A percentile compares a stretch with the other conserved stretches of the same genome.
These are phyloP conservation scores for Nakazawaea wickerhamii DNA, from an alignment of 805 yeast genomes.

Conservation along the genomic window DNA sequence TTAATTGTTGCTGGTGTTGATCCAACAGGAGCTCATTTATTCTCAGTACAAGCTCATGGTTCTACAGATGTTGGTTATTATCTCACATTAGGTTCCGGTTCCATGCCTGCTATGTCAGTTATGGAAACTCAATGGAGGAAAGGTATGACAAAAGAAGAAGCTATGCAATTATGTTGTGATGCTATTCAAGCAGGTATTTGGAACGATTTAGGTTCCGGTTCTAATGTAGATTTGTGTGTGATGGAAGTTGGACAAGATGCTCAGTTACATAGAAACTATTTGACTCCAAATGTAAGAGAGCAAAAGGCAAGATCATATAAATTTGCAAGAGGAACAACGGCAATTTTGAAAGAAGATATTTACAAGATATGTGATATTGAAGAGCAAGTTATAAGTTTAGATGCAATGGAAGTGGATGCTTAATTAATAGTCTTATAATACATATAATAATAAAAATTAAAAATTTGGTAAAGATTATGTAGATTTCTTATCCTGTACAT, in stretches of 20 bases:
- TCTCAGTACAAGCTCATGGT: constrained; percentile 96
- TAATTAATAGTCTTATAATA: constrained; percentile 3
- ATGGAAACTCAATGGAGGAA: constrained; percentile 84
- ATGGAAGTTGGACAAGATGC: constrained; percentile 94
- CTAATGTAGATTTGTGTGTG: constrained; percentile 95
- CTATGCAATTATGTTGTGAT: constrained; percentile 83
- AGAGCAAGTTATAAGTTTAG: constrained; percentile 45
- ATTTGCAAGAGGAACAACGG: constrained; percentile 93
- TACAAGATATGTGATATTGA: constrained; percentile 63
- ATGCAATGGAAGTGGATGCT: constrained; percentile 45
- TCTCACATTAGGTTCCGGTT: constrained; percentile 92
- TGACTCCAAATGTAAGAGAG: constrained; percentile 86
- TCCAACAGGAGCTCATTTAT: constrained; percentile 91
- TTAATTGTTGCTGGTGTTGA: constrained; percentile 97
- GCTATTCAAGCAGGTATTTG: constrained; percentile 98
- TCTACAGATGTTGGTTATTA: constrained; percentile 95
- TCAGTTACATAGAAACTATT: constrained; percentile 73
- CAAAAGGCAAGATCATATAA: constrained; percentile 77
- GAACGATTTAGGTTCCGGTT: constrained; percentile 98
- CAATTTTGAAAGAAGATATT: constrained; percentile 64
- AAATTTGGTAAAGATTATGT: too few species aligned
- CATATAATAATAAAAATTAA: too few species aligned
- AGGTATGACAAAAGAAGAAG: constrained; percentile 78
- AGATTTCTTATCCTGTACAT: neutral
- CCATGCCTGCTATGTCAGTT: constrained; percentile 98